Evolutionary conservation across 768 basidiomycete genomes (phyloP), one percentile per base, ranked within the genome.

Genomic region (Agaricus blazei): DNA sequence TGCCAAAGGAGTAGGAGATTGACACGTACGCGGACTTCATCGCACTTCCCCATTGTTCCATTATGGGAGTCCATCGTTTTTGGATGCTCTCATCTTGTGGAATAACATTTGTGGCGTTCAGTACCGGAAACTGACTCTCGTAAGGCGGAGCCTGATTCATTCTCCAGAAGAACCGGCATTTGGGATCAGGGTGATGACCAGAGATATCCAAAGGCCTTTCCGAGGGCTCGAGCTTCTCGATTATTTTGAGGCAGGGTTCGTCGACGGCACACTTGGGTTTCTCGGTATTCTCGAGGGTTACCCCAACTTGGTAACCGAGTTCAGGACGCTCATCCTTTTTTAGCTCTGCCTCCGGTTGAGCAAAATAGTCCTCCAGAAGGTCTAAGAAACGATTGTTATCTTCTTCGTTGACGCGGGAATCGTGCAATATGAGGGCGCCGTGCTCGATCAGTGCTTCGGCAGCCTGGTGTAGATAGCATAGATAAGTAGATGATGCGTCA

Each of bases 211-310:
- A 69, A 6, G 95, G 95, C 29, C 95, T 72, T 64, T 98, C 91
- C 0, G 78, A 69, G 2, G 85, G 84, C 38, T 89, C 89, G 24
- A 98, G 76, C 2, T 74, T 73, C 49, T 81, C 80, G 60, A 98
- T 98, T 56, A 98, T 77, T 40, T 75, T 75, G 41, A 91, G 77
- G 65, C 95, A 98, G 9, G 89, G 84, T 47, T 89, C 86, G 64
- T 93, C 81, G 9, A 83, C 85, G 3, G 90, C 88, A 67, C 90
- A 93, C 67, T 84, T 90, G 37, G 88, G 88, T 63, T 91, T 93
- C 72, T 97, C 95, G 2, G 93, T 98, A 68, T 95, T 93, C 71
- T 95, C 93, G n/a, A 96, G 82, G 4, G 94, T 97, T 4, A 93
- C 93, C 2, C 95, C 94, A 41, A 93, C 85, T 70, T 98, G 95